Percentiles rank a stretch among this genome's conserved stretches.
Evolutionary conservation across 139 green algal genomes (phyloP).

Genomic region (Zygnema cylindricum): DNA sequence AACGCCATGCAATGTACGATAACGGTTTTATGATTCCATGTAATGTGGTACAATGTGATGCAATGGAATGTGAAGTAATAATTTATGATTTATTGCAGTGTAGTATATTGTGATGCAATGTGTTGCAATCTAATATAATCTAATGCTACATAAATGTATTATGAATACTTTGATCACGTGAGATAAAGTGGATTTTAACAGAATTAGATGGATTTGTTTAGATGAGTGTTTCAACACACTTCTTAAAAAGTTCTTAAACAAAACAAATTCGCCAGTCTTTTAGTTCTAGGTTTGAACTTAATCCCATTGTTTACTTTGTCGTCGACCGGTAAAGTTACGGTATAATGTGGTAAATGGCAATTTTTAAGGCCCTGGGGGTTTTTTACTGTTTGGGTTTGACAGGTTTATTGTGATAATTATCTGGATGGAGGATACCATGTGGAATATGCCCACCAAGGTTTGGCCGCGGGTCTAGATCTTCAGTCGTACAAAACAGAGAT

Average conservation of each 20-base stretch:
- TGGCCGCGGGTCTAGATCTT: slow-evolving; percentile 2
- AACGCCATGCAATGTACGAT: no score
- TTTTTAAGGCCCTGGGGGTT: not conserved
- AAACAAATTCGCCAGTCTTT: not conserved
- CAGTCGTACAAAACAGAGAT: not conserved
- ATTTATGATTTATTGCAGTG: no score
- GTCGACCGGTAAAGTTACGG: not conserved
- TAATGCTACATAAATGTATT: no score
- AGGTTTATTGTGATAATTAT: slow-evolving; percentile 73
- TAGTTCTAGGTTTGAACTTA: not conserved
- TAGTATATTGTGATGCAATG: no score
- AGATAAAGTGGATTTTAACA: no score
- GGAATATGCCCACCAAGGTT: not conserved
- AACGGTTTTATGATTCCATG: no score
- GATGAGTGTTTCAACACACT: not conserved
- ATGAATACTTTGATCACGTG: no score
- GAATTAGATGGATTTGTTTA: no score
- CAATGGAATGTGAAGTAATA: no score
- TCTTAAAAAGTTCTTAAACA: not conserved
- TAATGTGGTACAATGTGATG: no score
- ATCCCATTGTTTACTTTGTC: not conserved
- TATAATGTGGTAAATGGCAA: not conserved
- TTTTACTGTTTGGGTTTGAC: not conserved
- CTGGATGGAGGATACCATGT: slow-evolving; percentile 63
- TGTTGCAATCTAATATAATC: no score